A percentile compares a stretch with the other conserved stretches of the same genome.
These are phyloP conservation scores for Calonectria pteridis DNA, from an alignment of 2,329 filamentous ascomycete species.

Conservation along the genomic window DNA sequence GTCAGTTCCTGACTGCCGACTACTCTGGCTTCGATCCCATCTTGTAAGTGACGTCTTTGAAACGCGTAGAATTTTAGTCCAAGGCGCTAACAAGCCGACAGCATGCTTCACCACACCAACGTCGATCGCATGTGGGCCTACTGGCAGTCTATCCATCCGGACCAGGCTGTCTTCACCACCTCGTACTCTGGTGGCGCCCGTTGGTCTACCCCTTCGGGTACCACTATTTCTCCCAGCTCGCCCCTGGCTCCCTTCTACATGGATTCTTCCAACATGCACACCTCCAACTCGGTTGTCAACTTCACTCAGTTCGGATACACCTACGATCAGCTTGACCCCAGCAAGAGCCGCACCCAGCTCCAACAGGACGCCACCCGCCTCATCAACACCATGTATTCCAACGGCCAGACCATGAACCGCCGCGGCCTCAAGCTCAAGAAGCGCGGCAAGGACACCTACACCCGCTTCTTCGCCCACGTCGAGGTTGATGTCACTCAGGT, in stretches of 20 bases:
- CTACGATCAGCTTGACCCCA: conserved; percentile 54
- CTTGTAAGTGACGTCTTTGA: conserved; percentile 50
- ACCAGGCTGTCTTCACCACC: conserved; percentile 49
- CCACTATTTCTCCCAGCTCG: conserved; percentile 56
- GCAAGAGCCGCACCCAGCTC: conserved; percentile 49
- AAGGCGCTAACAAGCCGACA: conserved; percentile 19
- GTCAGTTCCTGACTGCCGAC: conserved; percentile 55
- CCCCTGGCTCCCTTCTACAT: conserved; percentile 65
- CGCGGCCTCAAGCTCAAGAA: conserved; percentile 15
- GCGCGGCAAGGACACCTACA: conserved; percentile 34
- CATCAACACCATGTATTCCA: conserved; percentile 51
- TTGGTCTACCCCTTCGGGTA: conserved; percentile 57
- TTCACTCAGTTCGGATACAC: conserved; percentile 55
- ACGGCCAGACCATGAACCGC: conserved; percentile 11
- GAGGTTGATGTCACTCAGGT: conserved; percentile 51
- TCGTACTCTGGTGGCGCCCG: conserved; percentile 51
- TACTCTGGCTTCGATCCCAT: conserved; percentile 60
- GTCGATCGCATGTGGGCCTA: conserved; percentile 75
- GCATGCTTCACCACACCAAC: conserved; percentile 66
- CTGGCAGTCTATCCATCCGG: conserved; percentile 59
- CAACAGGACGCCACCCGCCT: conserved; percentile 45
- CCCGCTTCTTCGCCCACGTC: conserved; percentile 52
- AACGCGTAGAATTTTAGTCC: neutral
- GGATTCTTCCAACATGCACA: conserved; percentile 55
- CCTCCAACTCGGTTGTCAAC: conserved; percentile 50